Base-by-base conservation (phyloP, 176 grass and related monocot genomes). In the Cenchrus americanus region DNA sequence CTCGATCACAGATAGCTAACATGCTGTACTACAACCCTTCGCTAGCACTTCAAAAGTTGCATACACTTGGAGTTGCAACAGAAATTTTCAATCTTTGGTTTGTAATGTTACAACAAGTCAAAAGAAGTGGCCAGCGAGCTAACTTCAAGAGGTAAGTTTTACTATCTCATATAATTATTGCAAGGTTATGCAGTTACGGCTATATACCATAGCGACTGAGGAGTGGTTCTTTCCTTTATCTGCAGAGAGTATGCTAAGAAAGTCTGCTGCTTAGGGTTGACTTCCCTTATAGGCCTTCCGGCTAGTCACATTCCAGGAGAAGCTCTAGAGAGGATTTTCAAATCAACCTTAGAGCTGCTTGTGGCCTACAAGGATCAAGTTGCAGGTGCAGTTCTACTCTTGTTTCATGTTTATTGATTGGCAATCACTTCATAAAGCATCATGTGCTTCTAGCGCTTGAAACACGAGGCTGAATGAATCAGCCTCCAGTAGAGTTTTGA, bases 81-180 rank as follows among this genome's bases (percentile, higher is more conserved):
- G 92, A 94, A 85, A 80, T 97, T 85, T 94, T 97, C 69, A 91
- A 83, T 76, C 88, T 97, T 73, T 97, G 94, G 94, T 94, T 97
- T 87, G 82, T 79, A 67, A 97, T 97, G 94, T 85, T 97, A 73
- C 87, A 94, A 76, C 87, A 97, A 87, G 85, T 90, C 6, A 94
- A 91, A 84, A 97, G 87, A 71, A 94, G 82, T 14, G 95, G 95
- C 49, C 54, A 86, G 17, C 69, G 75, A 65, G 87, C 83, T 73
- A 97, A 97, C 50, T 97, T 97, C 83, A 94, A 77, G 61, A 90
- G 90, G 92, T 91, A 91, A 44, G 19, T 71, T 68, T 66, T 69
- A 5, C 53, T 73, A 66, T 26, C 57, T 30, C 76, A 64, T 24
- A 2, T 77, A 30, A 37, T 83, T 18, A 63, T 73, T 88, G 37